Evolutionary conservation across 176 grass and related monocot genomes (phyloP), one percentile per base, ranked within the genome.

Genomic region (Paspalum notatum): DNA sequence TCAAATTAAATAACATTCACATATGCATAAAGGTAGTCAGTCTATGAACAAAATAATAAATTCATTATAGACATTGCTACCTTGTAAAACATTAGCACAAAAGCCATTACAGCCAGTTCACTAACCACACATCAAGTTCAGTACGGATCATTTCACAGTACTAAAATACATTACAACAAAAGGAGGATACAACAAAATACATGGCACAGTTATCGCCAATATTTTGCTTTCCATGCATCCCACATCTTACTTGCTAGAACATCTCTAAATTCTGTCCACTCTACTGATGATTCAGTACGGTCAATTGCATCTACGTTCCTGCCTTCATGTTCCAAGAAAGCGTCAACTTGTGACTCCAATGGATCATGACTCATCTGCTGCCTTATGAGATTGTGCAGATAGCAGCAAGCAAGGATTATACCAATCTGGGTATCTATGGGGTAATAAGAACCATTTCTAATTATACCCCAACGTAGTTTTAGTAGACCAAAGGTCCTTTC

Each of bases 351-450:
- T 40, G 70, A 2, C 20, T 61, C 79, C 7, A 47, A 11, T 17
- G 67, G 54, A 71, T 72, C 43, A 39, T 8, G 4, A 49, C 25
- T 3, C 55, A 71, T 62, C 22, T 61, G 49, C 44, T 80, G 54
- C 7, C 43, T 2, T 18, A 81, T 61, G 0, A 71, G 18, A 48
- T 81, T 81, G 27, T 81, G 43, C 3, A 62, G 43, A 5, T 81
- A 81, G 67, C 67, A 72, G 0, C 66, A 72, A 0, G 79, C 25
- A 16, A 81, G 47, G 37, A 60, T 71, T 70, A 81, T 71, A 12
- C 17, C 52, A 59, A 60, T 43, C 6, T 81, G 24, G 13, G 66
- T 81, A 3, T 67, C 13, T 48, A 48, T 58, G 5, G 22, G 66
- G 12, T 60, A 81, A 26, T 71, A 48, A 21, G 66, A 60, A 4